Percentiles rank a stretch among this genome's conserved stretches.
These are phyloP conservation scores for Phaeodactylum tricornutum DNA, from an alignment of 108 stramenopile species.

Conservation along the genomic window DNA sequence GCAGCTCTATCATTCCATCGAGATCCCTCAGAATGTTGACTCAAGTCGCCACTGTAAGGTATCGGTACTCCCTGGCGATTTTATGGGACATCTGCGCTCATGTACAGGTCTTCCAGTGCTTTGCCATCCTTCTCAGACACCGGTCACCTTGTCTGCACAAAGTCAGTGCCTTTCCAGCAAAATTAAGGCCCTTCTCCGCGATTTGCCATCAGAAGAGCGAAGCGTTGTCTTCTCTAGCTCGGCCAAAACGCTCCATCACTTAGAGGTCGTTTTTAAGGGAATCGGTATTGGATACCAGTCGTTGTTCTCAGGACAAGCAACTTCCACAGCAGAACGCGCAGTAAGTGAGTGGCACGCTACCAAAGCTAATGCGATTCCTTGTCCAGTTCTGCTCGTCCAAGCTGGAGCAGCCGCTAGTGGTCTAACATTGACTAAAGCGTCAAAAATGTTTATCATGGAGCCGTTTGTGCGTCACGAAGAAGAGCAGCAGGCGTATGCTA, in stretches of 20 bases:
- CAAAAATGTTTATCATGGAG: slow-evolving; percentile 57
- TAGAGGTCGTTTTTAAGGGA: slow-evolving; percentile 12
- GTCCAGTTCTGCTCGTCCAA: slow-evolving; percentile 41
- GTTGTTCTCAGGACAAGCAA: slow-evolving; percentile 27
- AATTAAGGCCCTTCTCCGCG: slow-evolving; percentile 9
- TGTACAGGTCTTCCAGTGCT: too few species aligned
- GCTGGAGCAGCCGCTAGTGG: slow-evolving; percentile 54
- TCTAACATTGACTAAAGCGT: slow-evolving; percentile 52
- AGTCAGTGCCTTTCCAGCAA: too few species aligned
- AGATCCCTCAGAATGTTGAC: slow-evolving; percentile 20
- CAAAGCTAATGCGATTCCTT: background rate
- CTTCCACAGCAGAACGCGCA: slow-evolving; percentile 12
- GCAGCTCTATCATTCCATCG: slow-evolving; percentile 23
- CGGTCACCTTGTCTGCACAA: too few species aligned
- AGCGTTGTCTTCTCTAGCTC: slow-evolving; percentile 35
- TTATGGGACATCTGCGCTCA: too few species aligned
- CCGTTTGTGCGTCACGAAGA: slow-evolving; percentile 49
- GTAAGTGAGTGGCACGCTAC: slow-evolving; percentile 23
- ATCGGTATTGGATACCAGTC: slow-evolving; percentile 9
- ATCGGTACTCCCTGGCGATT: too few species aligned
- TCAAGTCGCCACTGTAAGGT: too few species aligned
- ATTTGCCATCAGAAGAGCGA: slow-evolving; percentile 29
- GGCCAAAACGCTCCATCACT: slow-evolving; percentile 18
- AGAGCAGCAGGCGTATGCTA: slow-evolving; percentile 25
- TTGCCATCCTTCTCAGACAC: too few species aligned